A percentile compares a stretch with the other conserved stretches of the same genome.
Conservation (phyloP, 1,284 basidiomycete genomes). For the Cerioporus squamosus region DNA sequence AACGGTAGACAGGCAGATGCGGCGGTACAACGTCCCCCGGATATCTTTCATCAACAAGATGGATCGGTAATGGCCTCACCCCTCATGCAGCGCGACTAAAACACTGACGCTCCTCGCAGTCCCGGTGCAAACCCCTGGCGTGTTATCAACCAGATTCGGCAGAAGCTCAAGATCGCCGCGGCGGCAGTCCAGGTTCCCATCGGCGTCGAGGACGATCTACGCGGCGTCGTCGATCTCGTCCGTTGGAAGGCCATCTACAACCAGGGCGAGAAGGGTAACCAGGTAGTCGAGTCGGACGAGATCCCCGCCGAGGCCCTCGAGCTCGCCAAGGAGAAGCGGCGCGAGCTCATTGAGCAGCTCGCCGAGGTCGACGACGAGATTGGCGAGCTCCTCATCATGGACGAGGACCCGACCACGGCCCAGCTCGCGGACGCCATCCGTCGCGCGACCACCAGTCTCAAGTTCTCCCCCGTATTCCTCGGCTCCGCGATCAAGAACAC, state of each 20-base stretch:
- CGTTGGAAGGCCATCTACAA: conserved; percentile 97
- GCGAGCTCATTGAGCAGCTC: conserved; percentile 92
- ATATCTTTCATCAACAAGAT: conserved; percentile 99
- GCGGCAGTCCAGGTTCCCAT: conserved; percentile 98
- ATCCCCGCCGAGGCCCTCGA: conserved; percentile 81
- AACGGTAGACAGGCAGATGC: conserved; percentile 99
- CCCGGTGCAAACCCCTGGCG: conserved; percentile 98
- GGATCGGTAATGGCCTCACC: conserved; percentile 69
- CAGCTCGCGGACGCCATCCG: conserved; percentile 89
- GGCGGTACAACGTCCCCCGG: conserved; percentile 93
- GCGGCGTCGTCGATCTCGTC: conserved; percentile 93
- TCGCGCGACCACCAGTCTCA: conserved; percentile 85
- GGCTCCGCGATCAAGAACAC: conserved; percentile 99
- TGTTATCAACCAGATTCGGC: conserved; percentile 90
- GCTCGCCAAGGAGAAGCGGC: conserved; percentile 83
- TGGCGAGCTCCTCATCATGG: conserved; percentile 90
- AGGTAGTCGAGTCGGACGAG: conserved; percentile 86
- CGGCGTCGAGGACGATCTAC: conserved; percentile 87
- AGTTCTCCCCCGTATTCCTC: conserved; percentile 96
- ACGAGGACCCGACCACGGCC: conserved; percentile 71
- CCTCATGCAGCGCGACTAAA: background rate
- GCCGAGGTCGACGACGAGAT: conserved; percentile 97
- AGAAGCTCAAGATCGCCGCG: conserved; percentile 91
- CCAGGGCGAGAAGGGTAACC: conserved; percentile 89
- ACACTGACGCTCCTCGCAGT: conserved; percentile 42